Conservation (phyloP, 148 eudicot genomes). For the Bassia scoparia region DNA sequence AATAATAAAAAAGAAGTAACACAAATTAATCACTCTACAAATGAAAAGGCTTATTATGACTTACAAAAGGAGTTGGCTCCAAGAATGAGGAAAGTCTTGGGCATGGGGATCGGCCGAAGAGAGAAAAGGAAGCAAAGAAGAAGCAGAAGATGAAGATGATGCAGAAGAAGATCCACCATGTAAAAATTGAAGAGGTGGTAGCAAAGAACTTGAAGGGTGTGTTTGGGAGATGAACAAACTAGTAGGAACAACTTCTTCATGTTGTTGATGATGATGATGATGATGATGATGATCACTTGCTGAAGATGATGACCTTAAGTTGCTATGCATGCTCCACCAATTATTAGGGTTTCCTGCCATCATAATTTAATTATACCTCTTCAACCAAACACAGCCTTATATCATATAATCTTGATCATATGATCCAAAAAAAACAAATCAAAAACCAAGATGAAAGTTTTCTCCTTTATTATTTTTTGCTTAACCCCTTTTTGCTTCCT, state of each 20-base stretch:
- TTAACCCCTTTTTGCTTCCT: not conserved
- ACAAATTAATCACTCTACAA: not conserved
- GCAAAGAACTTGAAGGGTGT: conserved; percentile 28
- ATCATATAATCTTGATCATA: conserved; percentile 3
- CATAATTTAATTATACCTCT: conserved; percentile 47
- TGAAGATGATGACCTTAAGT: conserved; percentile 39
- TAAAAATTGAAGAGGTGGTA: conserved; percentile 24
- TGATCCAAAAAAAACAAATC: not conserved
- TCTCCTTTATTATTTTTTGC: not conserved
- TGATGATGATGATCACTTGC: conserved; percentile 28
- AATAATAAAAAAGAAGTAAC: not conserved
- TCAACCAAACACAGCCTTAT: conserved; percentile 13
- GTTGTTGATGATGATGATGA: conserved; percentile 11
- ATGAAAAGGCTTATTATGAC: conserved; percentile 25
- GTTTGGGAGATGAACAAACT: conserved; percentile 34
- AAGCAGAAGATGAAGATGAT: conserved; percentile 25
- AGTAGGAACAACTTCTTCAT: conserved; percentile 9
- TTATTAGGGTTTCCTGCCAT: conserved; percentile 73
- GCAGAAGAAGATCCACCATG: conserved; percentile 34
- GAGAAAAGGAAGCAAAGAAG: conserved; percentile 34
- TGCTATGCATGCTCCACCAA: conserved; percentile 70
- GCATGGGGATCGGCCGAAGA: conserved; percentile 30
- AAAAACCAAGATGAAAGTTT: not conserved
- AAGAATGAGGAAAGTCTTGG: conserved; percentile 64
- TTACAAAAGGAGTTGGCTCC: conserved; percentile 82